Evolutionary conservation across 805 yeast genomes (phyloP).

Genomic region (Cyberlindnera samutprakarnensis): DNA sequence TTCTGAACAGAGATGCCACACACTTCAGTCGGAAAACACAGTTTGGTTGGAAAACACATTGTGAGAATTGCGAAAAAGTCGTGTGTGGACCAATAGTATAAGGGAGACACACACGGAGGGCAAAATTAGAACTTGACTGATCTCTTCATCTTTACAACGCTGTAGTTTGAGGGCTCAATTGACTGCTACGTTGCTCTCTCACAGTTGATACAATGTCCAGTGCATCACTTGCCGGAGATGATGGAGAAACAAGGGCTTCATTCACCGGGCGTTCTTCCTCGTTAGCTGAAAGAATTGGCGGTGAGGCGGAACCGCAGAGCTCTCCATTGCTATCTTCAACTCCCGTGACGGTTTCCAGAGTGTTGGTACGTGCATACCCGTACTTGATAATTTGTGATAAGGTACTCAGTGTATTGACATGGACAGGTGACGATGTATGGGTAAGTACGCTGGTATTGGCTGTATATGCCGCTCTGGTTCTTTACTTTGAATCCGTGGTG

Average conservation of each 20-base stretch:
- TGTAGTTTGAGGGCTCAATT: too few species aligned
- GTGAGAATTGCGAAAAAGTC: too few species aligned
- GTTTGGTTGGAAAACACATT: too few species aligned
- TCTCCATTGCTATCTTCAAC: constrained; percentile 84
- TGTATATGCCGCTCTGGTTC: constrained; percentile 46
- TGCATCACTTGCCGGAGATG: constrained; percentile 17
- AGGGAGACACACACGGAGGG: too few species aligned
- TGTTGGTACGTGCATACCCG: constrained; percentile 78
- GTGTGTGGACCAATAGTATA: too few species aligned
- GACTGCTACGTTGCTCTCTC: too few species aligned
- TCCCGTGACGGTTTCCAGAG: constrained; percentile 85
- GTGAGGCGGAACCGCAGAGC: constrained; percentile 19
- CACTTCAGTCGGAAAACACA: too few species aligned
- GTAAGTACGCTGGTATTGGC: constrained; percentile 55
- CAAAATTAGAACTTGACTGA: too few species aligned
- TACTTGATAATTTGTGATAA: constrained; percentile 69
- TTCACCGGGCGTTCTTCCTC: constrained; percentile 30
- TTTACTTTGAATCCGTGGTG: constrained; percentile 74
- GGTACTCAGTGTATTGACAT: constrained; percentile 65
- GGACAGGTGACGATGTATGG: constrained; percentile 88
- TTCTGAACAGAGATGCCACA: too few species aligned
- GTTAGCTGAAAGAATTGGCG: constrained; percentile 16
- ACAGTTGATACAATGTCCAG: too few species aligned
- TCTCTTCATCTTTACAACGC: too few species aligned
- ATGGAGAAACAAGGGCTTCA: constrained; percentile 29